A percentile compares a stretch with the other conserved stretches of the same genome.
Evolutionary conservation across 176 grass and related monocot species (phyloP).

Genomic region (Raddia distichophylla): DNA sequence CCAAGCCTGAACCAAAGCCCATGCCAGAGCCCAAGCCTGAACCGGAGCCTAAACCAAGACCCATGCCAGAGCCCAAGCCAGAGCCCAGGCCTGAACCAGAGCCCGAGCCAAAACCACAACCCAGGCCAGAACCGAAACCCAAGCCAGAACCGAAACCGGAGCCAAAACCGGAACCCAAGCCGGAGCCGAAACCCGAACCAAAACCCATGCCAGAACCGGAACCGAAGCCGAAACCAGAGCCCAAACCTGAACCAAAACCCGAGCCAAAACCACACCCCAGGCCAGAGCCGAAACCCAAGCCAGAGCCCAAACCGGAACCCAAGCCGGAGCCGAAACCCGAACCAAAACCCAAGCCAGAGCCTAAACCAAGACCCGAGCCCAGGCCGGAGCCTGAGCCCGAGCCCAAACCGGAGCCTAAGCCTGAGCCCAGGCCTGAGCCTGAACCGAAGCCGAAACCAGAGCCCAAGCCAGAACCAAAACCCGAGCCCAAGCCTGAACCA

Average conservation of each 20-base stretch:
- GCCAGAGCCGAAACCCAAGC: rapidly evolving
- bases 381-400: neutral
- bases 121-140: neutral
- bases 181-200: rapidly evolving
- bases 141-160: neutral
- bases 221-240: neutral
- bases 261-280: neutral
- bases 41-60: neutral
- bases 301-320: rapidly evolving
- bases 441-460: neutral
- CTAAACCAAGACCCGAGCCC: neutral
- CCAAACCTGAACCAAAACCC: rapidly evolving
- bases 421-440: neutral
- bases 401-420: neutral
- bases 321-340: rapidly evolving
- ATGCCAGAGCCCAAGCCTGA: neutral
- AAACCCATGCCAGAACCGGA: neutral
- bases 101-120: neutral
- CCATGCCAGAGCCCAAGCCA: neutral
- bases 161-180: neutral
- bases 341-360: neutral
- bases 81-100: neutral
- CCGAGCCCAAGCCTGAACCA: neutral
- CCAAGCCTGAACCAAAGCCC: neutral
- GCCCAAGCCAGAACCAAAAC: neutral